Conservation (phyloP, 345 rosid genomes). For the Aethionema arabicum region DNA sequence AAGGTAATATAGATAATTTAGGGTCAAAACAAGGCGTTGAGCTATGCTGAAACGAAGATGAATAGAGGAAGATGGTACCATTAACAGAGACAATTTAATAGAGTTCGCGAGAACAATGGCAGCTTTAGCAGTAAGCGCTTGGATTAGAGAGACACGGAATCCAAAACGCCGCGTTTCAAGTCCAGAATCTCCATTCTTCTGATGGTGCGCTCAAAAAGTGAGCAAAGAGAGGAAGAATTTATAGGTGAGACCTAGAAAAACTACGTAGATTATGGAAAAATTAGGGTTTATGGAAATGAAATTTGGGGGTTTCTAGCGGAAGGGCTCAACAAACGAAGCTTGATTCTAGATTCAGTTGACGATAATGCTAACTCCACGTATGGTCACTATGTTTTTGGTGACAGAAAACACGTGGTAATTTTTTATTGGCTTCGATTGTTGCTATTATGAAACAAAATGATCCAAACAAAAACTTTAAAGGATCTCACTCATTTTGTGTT, state of each 20-base stretch:
- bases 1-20: not conserved
- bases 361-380: not conserved
- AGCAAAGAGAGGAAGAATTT: not conserved
- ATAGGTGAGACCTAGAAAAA: not conserved
- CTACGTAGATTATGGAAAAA: not conserved
- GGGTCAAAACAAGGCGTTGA: not conserved
- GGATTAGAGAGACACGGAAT: not conserved
- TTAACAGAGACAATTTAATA: conserved; percentile 3
- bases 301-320: not conserved
- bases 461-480: not conserved
- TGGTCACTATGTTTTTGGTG: not conserved
- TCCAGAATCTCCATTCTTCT: conserved; percentile 9
- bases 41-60: not conserved
- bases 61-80: not conserved
- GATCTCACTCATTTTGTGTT: too few relatives aligned
- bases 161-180: conserved; percentile 18
- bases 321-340: conserved; percentile 1
- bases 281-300: not conserved
- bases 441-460: not conserved
- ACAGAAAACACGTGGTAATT: not conserved
- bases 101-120: not conserved
- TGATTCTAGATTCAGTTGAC: not conserved
- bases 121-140: conserved; percentile 13
- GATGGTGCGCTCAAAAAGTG: not conserved
- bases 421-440: not conserved